Evolutionary conservation across 2,329 filamentous ascomycete species (phyloP), one percentile per base, ranked within the genome.

Genomic region (Fusarium nanum): DNA sequence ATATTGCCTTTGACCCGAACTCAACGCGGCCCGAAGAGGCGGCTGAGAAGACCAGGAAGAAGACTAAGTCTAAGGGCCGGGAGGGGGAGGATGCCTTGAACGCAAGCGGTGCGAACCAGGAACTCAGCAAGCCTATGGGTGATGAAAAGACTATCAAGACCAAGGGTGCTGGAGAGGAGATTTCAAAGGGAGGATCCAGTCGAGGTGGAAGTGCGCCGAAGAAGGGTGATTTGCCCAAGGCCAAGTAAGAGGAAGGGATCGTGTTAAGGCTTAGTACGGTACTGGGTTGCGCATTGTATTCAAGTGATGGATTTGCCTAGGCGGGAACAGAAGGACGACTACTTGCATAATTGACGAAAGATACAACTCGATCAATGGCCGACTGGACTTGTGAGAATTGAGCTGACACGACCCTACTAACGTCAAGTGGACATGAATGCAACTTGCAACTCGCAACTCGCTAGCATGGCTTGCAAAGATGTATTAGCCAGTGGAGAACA

Each of bases 1-100:
- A 89, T 44, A 86, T 89, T 0, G 91, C 93, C 2, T 97, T 92
- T 79, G 86, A 93, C 76, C 88, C 89, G 0, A 80, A 84, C 58
- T 88, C 87, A 77, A 94, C 92, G 27, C 81, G 84, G 22, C 93
- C 93, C 0, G 90, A 93, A 76, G 75, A 80, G 23, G 87, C 89
- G 79, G 86, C 82, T 75, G 76, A 79, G 23, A 86, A 89, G 80
- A 86, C 82, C 71, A 69, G 80, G 8, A 72, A 79, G 30, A 83
- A 83, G 11, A 80, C 77, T 9, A 75, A 81, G 30, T 67, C 82
- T 7, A 70, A 64, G 57, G 61, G 62, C 6, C 47, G 47, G 55
- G 56, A 69, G 61, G 71, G 72, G 34, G 59, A 56, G 13, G 75
- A 76, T 25, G 76, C 81, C 37, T 75, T 87, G 18, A 75, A 84